Percentiles rank a stretch among this genome's conserved stretches.
Conservation (phyloP, 345 rosid species). For the Eucalyptus tenuipes region DNA sequence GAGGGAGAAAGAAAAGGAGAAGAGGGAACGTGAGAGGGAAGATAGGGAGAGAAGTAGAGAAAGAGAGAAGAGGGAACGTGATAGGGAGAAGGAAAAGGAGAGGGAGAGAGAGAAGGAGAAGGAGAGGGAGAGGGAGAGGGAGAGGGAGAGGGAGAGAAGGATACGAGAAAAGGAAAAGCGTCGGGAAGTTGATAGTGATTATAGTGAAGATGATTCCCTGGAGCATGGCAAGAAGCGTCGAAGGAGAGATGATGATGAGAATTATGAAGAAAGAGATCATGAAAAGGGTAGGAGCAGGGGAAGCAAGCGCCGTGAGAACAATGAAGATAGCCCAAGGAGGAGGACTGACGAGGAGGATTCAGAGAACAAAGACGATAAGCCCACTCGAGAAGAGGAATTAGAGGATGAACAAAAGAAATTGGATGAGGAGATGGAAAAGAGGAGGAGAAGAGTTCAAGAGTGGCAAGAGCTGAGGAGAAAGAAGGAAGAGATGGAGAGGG, state of each 20-base stretch:
- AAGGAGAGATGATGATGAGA: slow-evolving; percentile 40
- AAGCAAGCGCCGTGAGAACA: slow-evolving; percentile 39
- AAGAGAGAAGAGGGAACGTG: slow-evolving; percentile 20
- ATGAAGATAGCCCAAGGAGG: slow-evolving; percentile 44
- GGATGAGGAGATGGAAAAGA: slow-evolving; percentile 81
- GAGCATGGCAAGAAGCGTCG: slow-evolving; percentile 45
- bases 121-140: slow-evolving; percentile 5
- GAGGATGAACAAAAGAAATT: slow-evolving; percentile 71
- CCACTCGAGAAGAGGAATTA: slow-evolving; percentile 68
- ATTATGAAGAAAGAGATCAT: slow-evolving; percentile 48
- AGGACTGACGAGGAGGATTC: slow-evolving; percentile 36
- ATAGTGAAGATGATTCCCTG: slow-evolving; percentile 36
- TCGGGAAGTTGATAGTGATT: slow-evolving; percentile 41
- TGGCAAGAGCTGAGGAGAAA: slow-evolving; percentile 93
- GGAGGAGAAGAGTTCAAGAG: slow-evolving; percentile 94
- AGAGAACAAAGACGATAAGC: slow-evolving; percentile 34
- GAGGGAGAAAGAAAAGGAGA: slow-evolving; percentile 10
- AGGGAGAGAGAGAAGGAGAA: not conserved
- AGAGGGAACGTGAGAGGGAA: slow-evolving; percentile 9
- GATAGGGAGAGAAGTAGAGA: slow-evolving; percentile 17
- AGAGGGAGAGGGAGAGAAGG: slow-evolving; percentile 47
- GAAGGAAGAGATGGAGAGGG: slow-evolving; percentile 68
- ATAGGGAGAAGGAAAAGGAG: slow-evolving; percentile 4
- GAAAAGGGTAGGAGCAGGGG: slow-evolving; percentile 44
- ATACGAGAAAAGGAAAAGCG: slow-evolving; percentile 50